These are phyloP conservation scores for Artemisia annua DNA, from an alignment of 129 eudicot species.

Conservation along the genomic window DNA sequence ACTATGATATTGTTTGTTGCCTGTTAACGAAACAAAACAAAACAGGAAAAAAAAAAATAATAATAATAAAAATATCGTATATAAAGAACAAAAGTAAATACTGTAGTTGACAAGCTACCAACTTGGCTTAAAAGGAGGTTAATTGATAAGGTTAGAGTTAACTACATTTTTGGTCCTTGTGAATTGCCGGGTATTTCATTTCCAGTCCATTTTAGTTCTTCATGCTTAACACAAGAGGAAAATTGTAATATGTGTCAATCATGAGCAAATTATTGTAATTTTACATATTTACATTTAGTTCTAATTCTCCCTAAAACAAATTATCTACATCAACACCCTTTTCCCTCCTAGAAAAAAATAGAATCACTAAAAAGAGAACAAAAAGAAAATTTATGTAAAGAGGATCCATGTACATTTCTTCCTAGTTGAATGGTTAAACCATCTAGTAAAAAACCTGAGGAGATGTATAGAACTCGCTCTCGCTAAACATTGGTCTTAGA, in stretches of 20 bases:
- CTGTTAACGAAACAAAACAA: too few relatives aligned
- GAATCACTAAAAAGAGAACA: background rate
- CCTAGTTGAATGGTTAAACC: conserved; percentile 6
- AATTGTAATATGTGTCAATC: conserved; percentile 12
- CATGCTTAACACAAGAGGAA: background rate
- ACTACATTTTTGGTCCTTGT: too few relatives aligned
- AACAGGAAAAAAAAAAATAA: too few relatives aligned
- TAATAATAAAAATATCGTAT: too few relatives aligned
- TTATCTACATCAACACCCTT: conserved; percentile 27
- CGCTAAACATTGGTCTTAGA: conserved; percentile 82
- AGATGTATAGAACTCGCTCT: conserved; percentile 85
- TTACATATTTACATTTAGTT: conserved; percentile 32
- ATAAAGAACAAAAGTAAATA: too few relatives aligned
- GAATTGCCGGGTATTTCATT: too few relatives aligned
- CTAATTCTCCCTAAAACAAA: conserved; percentile 20
- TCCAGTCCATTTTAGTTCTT: too few relatives aligned
- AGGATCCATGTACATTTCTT: conserved; percentile 23
- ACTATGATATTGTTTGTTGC: too few relatives aligned
- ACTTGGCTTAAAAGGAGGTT: too few relatives aligned
- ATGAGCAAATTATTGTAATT: conserved; percentile 14
- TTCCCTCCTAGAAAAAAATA: conserved; percentile 10
- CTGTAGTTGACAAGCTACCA: too few relatives aligned
- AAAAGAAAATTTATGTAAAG: conserved; percentile 4
- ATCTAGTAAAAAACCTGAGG: conserved; percentile 78
- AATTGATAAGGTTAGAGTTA: too few relatives aligned